Evolutionary conservation across 371 early-diverging fungal species (phyloP).

Genomic region (Blakeslea trispora): DNA sequence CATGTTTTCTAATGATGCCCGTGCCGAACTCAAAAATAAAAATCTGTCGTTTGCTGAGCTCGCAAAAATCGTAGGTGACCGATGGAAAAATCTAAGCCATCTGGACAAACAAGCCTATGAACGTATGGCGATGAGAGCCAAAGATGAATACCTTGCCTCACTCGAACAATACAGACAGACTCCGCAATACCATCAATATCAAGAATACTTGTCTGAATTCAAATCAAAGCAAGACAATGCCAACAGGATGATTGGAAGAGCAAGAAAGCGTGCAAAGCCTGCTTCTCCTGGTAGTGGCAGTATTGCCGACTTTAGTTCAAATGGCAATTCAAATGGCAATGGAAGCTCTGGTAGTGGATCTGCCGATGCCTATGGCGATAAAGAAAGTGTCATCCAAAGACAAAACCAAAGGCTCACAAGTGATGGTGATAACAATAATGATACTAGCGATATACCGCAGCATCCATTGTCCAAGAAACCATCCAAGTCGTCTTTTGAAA

Average conservation of each 20-base stretch:
- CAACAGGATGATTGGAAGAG: slow-evolving; percentile 24
- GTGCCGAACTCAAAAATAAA: slow-evolving; percentile 37
- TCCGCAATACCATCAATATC: slow-evolving; percentile 33
- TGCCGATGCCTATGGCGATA: slow-evolving; percentile 23
- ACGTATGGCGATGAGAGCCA: slow-evolving; percentile 36
- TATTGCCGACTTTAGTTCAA: slow-evolving; percentile 43
- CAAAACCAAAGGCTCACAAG: slow-evolving; percentile 5
- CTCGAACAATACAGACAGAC: slow-evolving; percentile 38
- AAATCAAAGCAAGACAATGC: slow-evolving; percentile 41
- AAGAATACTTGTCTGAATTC: slow-evolving; percentile 49
- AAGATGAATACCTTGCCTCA: slow-evolving; percentile 39
- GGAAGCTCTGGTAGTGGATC: slow-evolving; percentile 40
- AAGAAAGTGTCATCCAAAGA: slow-evolving; percentile 16
- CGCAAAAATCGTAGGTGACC: slow-evolving; percentile 50
- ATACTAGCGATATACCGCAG: not conserved
- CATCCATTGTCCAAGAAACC: not conserved
- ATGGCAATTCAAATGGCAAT: slow-evolving; percentile 36
- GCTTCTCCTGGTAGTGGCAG: slow-evolving; percentile 35
- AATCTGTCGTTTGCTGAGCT: slow-evolving; percentile 47
- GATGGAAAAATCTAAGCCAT: slow-evolving; percentile 47
- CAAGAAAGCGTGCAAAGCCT: slow-evolving; percentile 29
- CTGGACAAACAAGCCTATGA: slow-evolving; percentile 43
- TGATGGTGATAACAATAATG: no score
- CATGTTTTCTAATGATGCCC: slow-evolving; percentile 49
- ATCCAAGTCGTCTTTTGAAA: not conserved